Evolutionary conservation across 2,329 filamentous ascomycete genomes (phyloP).

Genomic region (Westerdykella sp.): DNA sequence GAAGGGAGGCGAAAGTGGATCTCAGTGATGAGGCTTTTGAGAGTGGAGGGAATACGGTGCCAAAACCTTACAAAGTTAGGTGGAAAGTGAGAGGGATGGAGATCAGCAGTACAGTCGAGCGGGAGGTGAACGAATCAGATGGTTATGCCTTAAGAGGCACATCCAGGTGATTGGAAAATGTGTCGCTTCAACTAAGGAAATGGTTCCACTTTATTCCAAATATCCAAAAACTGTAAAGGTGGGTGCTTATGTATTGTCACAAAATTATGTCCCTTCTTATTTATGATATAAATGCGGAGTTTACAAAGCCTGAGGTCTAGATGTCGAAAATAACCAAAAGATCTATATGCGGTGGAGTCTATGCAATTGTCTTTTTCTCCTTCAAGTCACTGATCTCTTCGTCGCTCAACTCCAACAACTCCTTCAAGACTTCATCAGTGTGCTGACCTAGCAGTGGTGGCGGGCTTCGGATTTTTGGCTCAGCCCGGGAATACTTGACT

Average conservation of each 20-base stretch:
- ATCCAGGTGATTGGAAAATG: no score
- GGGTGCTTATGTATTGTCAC: no score
- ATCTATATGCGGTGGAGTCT: background rate
- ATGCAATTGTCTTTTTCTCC: conserved; percentile 14
- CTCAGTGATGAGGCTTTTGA: conserved; percentile 31
- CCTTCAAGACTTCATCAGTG: conserved; percentile 29
- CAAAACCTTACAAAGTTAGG: conserved; percentile 27
- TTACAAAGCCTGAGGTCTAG: no score
- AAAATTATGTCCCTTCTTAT: background rate
- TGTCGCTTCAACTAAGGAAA: no score
- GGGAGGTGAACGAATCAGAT: conserved; percentile 24
- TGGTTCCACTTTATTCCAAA: no score
- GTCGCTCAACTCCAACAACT: conserved; percentile 23
- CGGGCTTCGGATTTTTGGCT: conserved; percentile 65
- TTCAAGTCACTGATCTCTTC: conserved; percentile 18
- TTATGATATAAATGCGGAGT: no score
- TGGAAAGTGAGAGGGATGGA: conserved; percentile 21
- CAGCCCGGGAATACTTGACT: conserved; percentile 82
- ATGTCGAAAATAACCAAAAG: background rate
- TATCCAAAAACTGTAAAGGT: no score
- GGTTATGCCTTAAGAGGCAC: conserved; percentile 22
- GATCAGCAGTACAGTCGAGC: conserved; percentile 13
- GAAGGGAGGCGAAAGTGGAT: conserved; percentile 33
- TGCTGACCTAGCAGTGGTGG: conserved; percentile 68
- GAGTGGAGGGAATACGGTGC: conserved; percentile 25